Base-by-base conservation (phyloP, 2,329 filamentous ascomycete species). In the Neophaeococcomyces mojaviensis region DNA sequence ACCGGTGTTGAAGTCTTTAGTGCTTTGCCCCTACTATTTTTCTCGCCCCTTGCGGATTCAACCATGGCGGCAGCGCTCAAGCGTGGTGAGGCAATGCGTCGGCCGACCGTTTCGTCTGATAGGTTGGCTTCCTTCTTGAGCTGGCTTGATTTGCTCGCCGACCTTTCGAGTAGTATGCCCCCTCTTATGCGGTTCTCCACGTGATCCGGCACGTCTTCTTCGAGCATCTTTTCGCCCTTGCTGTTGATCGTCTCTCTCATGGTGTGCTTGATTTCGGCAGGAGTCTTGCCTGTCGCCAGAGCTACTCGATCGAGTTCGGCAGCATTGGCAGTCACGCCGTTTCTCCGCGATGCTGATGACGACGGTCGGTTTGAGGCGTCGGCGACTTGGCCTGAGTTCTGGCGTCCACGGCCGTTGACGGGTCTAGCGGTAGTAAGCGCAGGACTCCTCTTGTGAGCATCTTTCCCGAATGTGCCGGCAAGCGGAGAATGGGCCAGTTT, bases 401-500 rank as follows among this genome's bases (percentile, higher is more conserved):
- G 86, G 58, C 88, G 81, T 31, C 80, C 79, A 55, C 87, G 79
- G 4, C 84, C 80, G 4, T 82, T 81, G 41, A 78, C 73, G 10
- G 86, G 82, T 35, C 83, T 78, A 48, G 78, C 69, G 24, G 68
- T 64, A 48, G 67, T 66, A 5, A 81, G 81, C 7, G 74, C 78
- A 22, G 84, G 83, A 33, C 82, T 86, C 44, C 70, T 52, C 69
- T 72, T 55, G 62, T 70, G 44, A 63, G 65, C 54, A 67, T 72
- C 69, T 55, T 88, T 85, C 20, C 67, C 65, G 48, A 87, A 78
- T n/a, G 75, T 77, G 39, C 79, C 76, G 39, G 86, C 72, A 38
- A 88, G 74, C 15, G 87, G 86, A 1, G 88, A 90, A 1, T 87
- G 83, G n/a, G 80, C 77, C 53, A 83, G 71, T 2, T 81, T 82